These are phyloP conservation scores for Alternaria sp. DNA, from an alignment of 2,329 filamentous ascomycete genomes.

Conservation along the genomic window DNA sequence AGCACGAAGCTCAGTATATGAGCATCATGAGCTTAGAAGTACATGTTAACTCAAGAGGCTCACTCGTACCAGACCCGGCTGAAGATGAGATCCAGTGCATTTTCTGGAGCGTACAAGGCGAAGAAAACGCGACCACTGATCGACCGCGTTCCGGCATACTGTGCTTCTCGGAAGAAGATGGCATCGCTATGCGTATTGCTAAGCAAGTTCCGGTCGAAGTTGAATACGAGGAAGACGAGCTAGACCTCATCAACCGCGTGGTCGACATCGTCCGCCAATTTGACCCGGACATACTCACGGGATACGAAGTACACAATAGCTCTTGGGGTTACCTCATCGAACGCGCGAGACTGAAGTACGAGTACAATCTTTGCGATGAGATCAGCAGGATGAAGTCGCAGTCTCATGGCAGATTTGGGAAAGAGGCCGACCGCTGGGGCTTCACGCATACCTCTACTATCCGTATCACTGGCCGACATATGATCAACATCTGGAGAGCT, in stretches of 20 bases:
- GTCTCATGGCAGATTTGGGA: conserved; percentile 82
- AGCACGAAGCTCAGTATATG: conserved; percentile 92
- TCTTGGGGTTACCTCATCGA: conserved; percentile 98
- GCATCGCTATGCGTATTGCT: conserved; percentile 65
- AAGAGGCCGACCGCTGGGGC: conserved; percentile 87
- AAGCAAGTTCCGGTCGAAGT: conserved; percentile 69
- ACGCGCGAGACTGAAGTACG: conserved; percentile 82
- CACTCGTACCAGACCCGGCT: conserved; percentile 84
- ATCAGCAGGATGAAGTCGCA: conserved; percentile 87
- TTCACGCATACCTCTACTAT: conserved; percentile 94
- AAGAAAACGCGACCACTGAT: conserved; percentile 65
- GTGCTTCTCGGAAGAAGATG: conserved; percentile 68
- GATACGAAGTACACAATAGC: conserved; percentile 90
- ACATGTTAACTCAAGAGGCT: conserved; percentile 85
- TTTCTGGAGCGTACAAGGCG: conserved; percentile 87
- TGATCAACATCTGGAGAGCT: conserved; percentile 96
- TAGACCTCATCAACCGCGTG: conserved; percentile 84
- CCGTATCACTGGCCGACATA: conserved; percentile 88
- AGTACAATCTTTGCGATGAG: conserved; percentile 89
- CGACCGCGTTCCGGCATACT: conserved; percentile 72
- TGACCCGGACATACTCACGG: conserved; percentile 92
- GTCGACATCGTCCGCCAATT: conserved; percentile 82
- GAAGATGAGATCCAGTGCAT: conserved; percentile 87
- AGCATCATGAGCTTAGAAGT: conserved; percentile 93
- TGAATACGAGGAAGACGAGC: conserved; percentile 76